Percentiles rank a stretch among this genome's conserved stretches.
These are phyloP conservation scores for Trichoderma sp. DNA, from an alignment of 2,329 filamentous ascomycete genomes.

Conservation along the genomic window DNA sequence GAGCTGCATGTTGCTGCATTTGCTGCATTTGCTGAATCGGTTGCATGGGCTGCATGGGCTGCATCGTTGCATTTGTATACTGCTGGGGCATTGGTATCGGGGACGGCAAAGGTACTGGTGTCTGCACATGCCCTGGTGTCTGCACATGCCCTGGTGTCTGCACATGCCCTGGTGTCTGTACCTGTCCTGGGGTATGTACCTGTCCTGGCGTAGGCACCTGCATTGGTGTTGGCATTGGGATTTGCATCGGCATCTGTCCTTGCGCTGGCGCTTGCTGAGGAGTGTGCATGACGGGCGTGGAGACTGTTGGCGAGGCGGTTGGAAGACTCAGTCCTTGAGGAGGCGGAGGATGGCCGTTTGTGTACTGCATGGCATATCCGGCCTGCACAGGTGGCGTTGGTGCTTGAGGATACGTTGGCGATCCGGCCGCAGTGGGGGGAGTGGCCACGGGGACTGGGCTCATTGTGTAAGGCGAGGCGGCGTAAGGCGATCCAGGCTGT, in stretches of 20 bases:
- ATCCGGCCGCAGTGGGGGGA: slow-evolving; percentile 37
- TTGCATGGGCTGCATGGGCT: slow-evolving; percentile 26
- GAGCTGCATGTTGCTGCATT: slow-evolving; percentile 27
- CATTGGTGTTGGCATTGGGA: neutral
- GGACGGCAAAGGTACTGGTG: slow-evolving; percentile 15
- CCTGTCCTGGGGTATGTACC: slow-evolving; percentile 20
- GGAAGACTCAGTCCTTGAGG: slow-evolving; percentile 38
- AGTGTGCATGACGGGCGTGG: slow-evolving; percentile 34
- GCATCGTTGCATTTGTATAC: slow-evolving; percentile 33
- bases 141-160: neutral
- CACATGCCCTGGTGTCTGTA: neutral
- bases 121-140: neutral
- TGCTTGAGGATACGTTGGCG: slow-evolving; percentile 38
- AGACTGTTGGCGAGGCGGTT: slow-evolving; percentile 32
- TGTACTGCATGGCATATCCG: slow-evolving; percentile 39
- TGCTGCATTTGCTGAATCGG: slow-evolving; percentile 25
- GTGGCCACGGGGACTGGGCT: slow-evolving; percentile 46
- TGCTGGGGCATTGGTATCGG: slow-evolving; percentile 28
- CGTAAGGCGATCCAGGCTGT: slow-evolving; percentile 63
- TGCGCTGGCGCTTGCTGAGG: slow-evolving; percentile 30
- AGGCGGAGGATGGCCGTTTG: slow-evolving; percentile 39
- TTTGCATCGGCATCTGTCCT: slow-evolving; percentile 27
- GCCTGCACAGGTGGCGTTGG: slow-evolving; percentile 34
- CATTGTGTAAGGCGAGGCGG: slow-evolving; percentile 49
- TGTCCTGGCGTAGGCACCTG: neutral